Evolutionary conservation across 2,329 filamentous ascomycete species (phyloP).

Genomic region (Fusarium domesticum): DNA sequence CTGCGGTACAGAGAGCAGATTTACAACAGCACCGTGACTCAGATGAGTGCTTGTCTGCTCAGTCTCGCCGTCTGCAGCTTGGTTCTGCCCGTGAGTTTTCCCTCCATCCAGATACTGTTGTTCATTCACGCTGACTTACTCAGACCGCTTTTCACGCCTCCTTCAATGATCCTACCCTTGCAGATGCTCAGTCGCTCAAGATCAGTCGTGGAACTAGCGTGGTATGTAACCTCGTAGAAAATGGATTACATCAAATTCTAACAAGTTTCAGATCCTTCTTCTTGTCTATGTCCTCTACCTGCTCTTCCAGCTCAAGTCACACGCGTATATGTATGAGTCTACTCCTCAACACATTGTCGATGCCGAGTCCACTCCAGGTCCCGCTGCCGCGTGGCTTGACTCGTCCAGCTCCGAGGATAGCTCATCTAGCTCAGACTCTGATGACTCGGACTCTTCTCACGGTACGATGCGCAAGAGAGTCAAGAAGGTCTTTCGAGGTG

Average conservation of each 20-base stretch:
- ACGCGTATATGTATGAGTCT: constrained; percentile 87
- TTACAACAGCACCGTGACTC: constrained; percentile 92
- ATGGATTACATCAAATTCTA: not conserved
- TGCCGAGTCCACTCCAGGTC: constrained; percentile 82
- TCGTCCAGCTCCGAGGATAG: constrained; percentile 58
- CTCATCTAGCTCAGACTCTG: constrained; percentile 66
- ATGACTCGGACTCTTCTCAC: constrained; percentile 53
- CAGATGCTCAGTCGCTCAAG: constrained; percentile 70
- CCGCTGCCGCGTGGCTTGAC: constrained; percentile 78
- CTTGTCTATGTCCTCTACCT: constrained; percentile 81
- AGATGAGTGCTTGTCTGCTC: constrained; percentile 92
- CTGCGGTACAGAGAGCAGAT: constrained; percentile 86
- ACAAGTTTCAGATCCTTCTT: constrained; percentile 19
- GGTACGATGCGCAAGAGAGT: constrained; percentile 71
- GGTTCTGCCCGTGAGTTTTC: constrained; percentile 65
- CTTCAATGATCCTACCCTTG: constrained; percentile 60
- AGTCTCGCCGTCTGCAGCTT: constrained; percentile 89
- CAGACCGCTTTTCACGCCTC: constrained; percentile 90
- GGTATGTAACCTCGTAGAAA: constrained; percentile 44
- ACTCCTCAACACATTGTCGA: constrained; percentile 92
- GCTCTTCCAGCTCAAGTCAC: constrained; percentile 87
- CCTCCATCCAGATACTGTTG: constrained; percentile 15
- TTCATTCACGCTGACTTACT: constrained; percentile 37
- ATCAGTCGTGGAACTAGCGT: constrained; percentile 90
- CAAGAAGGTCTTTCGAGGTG: constrained; percentile 68